These are phyloP conservation scores for Acmispon strigosus DNA, from an alignment of 306 rosid genomes.

Conservation along the genomic window DNA sequence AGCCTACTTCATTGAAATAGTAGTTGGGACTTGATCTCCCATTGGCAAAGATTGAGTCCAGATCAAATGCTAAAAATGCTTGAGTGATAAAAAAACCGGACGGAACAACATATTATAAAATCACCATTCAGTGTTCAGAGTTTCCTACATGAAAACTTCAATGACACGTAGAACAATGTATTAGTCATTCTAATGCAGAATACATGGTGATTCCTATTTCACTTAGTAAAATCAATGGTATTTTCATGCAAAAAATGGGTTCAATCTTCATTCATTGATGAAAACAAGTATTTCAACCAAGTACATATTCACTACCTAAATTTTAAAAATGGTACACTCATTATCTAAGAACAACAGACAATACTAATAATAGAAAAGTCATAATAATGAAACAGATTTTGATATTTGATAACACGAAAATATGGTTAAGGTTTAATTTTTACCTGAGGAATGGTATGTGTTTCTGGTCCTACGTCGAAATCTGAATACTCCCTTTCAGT, in stretches of 20 bases:
- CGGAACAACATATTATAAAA: not conserved
- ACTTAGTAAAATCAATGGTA: not conserved
- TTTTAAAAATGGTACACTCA: not conserved
- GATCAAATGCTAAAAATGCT: not conserved
- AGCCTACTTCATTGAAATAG: not conserved
- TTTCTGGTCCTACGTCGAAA: constrained; percentile 33
- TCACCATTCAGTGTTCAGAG: not conserved
- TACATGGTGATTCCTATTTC: not conserved
- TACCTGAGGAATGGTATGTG: constrained; percentile 42
- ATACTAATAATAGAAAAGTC: not conserved
- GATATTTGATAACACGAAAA: not conserved
- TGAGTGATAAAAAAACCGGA: not conserved
- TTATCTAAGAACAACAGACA: not conserved
- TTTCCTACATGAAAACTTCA: not conserved
- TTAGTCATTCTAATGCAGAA: not conserved
- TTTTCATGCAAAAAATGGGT: not conserved
- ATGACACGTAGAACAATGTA: not conserved
- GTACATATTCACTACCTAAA: not conserved
- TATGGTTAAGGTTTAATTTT: not conserved
- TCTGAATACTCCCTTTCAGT: constrained; percentile 31
- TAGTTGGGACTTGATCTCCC: not conserved
- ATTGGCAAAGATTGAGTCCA: not conserved
- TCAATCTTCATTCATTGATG: not conserved
- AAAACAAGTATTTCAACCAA: not conserved
- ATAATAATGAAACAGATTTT: not conserved